Evolutionary conservation across 208 protist species (phyloP), one percentile per base, ranked within the genome.

Genomic region (Angomonas desouzai): DNA sequence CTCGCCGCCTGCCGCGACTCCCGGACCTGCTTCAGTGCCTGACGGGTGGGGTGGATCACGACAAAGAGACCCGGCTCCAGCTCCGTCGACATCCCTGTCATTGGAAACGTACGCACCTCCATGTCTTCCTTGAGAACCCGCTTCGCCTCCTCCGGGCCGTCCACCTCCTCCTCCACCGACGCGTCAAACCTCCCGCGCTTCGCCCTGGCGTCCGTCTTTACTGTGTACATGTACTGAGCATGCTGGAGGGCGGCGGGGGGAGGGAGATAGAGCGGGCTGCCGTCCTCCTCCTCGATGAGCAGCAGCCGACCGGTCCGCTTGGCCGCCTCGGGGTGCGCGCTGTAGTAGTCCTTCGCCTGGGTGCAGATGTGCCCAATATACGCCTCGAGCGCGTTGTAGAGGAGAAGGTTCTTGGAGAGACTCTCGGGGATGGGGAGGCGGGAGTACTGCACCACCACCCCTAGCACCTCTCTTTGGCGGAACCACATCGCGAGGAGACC

Each of bases 61-160:
- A 94, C 63, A 22, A 81, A 89, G 13, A 94, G 76, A 0, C 85
- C 85, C 9, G 83, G 85, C 68, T 94, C 85, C 30, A 94, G 80
- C 73, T 94, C 85, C n/a, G 89, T 53, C 1, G 72, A 48, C 2
- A 74, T 55, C 20, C 75, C 80, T 11, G 64, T 61, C 27, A 48
- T 63, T 0, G 85, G 88, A 9, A 85, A 6, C 29, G 87, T 40
- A n/a, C 72, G 45, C 38, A 83, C 13, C 18, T 43, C 48, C 63
- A 72, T 84, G 43, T 77, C 43, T 0, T 53, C 48, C 38, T 45
- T 48, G 3, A 83, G 55, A 0, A 64, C 34, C 4, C 63, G 43
- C 1, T 40, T 61, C 36, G 72, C 9, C 20, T 53, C 34, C 23
- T 18, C 16, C 25, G 6, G 30, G 28, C 11, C 22, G 28, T 34